A percentile compares a stretch with the other conserved stretches of the same genome.
phyloP scores from a whole-genome alignment of 2,329 filamentous ascomycete genomes.

The Cordyceps javanica region DNA sequence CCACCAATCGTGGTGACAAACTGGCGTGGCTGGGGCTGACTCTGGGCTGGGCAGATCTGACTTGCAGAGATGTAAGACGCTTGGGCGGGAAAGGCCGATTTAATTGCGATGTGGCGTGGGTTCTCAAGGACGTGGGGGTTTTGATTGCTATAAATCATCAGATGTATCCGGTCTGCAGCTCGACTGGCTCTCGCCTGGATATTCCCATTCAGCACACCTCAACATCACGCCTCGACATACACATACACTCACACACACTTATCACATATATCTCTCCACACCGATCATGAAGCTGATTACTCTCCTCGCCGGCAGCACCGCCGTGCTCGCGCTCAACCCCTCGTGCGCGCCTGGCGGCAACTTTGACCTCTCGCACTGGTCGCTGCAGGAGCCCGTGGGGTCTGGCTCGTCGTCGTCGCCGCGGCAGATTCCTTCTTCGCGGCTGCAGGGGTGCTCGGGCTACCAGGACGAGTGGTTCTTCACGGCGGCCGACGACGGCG shows the following conservation, averaged over 20 bases:
- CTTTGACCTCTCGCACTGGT: conserved; percentile 28
- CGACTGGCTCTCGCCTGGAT: too few relatives aligned
- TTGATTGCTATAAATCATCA: too few relatives aligned
- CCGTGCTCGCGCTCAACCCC: conserved; percentile 3
- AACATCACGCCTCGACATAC: too few relatives aligned
- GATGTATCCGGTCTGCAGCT: too few relatives aligned
- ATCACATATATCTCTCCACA: too few relatives aligned
- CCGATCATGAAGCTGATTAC: too few relatives aligned
- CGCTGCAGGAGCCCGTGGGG: conserved; percentile 35
- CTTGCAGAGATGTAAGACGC: neutral
- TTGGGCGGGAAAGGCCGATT: neutral
- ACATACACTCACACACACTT: too few relatives aligned
- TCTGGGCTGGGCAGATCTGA: neutral
- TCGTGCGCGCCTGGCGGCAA: conserved; percentile 23
- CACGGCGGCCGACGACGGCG: conserved; percentile 27
- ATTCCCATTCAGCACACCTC: too few relatives aligned
- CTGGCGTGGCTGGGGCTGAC: too few relatives aligned
- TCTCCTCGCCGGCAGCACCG: too few relatives aligned
- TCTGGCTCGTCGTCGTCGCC: conserved; percentile 20
- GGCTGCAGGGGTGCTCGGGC: conserved; percentile 31
- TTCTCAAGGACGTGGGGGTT: too few relatives aligned
- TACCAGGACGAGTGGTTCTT: conserved; percentile 31
- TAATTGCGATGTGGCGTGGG: conserved; percentile 3
- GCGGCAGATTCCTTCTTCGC: conserved; percentile 20
- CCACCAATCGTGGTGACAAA: neutral